These are phyloP conservation scores for Oehlia diaphana DNA, from an alignment of 192 early-diverging fungal species.

Conservation along the genomic window DNA sequence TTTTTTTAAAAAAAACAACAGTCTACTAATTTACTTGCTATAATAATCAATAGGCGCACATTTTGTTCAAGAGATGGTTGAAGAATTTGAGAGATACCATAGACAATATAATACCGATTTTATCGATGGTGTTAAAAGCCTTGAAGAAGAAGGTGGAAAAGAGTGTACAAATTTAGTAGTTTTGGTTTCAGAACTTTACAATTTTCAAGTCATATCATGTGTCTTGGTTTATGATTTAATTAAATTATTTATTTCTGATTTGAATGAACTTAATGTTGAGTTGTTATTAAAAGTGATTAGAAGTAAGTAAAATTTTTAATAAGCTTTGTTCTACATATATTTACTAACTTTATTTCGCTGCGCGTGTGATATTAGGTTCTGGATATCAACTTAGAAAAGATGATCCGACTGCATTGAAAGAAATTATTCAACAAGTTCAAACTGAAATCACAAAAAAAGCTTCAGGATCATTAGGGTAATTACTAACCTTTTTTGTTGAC, in stretches of 20 bases:
- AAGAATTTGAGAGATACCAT: constrained; percentile 67
- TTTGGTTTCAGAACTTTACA: constrained; percentile 83
- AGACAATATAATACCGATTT: constrained; percentile 39
- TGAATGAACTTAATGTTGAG: constrained; percentile 87
- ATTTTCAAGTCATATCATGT: constrained; percentile 85
- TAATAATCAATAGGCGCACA: constrained; percentile 52
- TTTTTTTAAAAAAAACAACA: constrained; percentile 19
- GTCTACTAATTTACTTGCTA: neutral
- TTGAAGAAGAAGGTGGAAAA: constrained; percentile 52
- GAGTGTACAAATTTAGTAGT: constrained; percentile 80
- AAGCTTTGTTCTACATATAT: neutral
- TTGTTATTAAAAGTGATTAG: constrained; percentile 79
- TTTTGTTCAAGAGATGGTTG: constrained; percentile 74
- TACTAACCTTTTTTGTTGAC: neutral
- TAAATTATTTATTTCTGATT: constrained; percentile 61
- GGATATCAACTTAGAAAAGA: constrained; percentile 87
- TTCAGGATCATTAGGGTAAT: constrained; percentile 43
- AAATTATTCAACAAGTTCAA: constrained; percentile 79
- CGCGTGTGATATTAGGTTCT: constrained; percentile 42
- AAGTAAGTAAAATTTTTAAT: constrained; percentile 42
- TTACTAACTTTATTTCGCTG: neutral
- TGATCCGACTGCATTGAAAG: constrained; percentile 89
- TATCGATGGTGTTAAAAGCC: constrained; percentile 42
- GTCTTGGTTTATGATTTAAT: constrained; percentile 89
- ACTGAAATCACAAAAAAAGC: constrained; percentile 49